Conservation (phyloP, 352 stramenopile genomes). For the Thraustotheca clavata region DNA sequence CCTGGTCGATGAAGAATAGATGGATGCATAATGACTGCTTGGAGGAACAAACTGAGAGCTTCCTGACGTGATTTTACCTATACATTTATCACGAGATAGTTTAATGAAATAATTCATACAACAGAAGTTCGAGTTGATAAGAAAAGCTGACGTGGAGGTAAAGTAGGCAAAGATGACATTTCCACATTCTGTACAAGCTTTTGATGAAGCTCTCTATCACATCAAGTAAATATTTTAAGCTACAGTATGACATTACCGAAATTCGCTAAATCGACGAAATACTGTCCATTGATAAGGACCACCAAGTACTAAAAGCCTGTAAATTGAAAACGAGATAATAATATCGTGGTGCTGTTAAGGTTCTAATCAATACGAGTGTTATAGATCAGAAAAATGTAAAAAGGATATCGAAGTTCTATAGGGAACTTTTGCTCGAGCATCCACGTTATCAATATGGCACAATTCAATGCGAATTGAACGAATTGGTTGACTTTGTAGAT, state of each 20-base stretch:
- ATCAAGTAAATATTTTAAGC: neutral
- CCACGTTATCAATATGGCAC: slow-evolving; percentile 81
- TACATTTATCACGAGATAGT: neutral
- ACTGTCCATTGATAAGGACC: slow-evolving; percentile 80
- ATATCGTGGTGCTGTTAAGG: slow-evolving; percentile 33
- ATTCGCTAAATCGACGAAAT: slow-evolving; percentile 80
- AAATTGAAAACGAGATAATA: slow-evolving; percentile 74
- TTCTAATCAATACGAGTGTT: slow-evolving; percentile 3
- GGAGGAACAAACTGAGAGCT: slow-evolving; percentile 63
- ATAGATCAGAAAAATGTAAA: neutral
- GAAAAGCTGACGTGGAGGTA: slow-evolving; percentile 64
- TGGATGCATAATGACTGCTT: slow-evolving; percentile 79
- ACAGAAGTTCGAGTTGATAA: slow-evolving; percentile 57
- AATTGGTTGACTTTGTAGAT: slow-evolving; percentile 63
- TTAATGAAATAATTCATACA: slow-evolving; percentile 17
- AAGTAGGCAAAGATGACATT: slow-evolving; percentile 45
- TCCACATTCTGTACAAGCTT: slow-evolving; percentile 39
- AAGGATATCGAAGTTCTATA: slow-evolving; percentile 41
- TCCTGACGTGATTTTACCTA: slow-evolving; percentile 65
- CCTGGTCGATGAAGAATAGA: slow-evolving; percentile 26
- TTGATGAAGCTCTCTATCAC: slow-evolving; percentile 30
- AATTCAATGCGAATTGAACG: slow-evolving; percentile 74
- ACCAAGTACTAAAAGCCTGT: slow-evolving; percentile 74
- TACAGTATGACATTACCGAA: slow-evolving; percentile 27
- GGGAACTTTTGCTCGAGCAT: slow-evolving; percentile 72